A percentile compares a stretch with the other conserved stretches of the same genome.
Conservation (phyloP, 1,139 yeast species). For the Yamadazyma songkhlaensis region DNA sequence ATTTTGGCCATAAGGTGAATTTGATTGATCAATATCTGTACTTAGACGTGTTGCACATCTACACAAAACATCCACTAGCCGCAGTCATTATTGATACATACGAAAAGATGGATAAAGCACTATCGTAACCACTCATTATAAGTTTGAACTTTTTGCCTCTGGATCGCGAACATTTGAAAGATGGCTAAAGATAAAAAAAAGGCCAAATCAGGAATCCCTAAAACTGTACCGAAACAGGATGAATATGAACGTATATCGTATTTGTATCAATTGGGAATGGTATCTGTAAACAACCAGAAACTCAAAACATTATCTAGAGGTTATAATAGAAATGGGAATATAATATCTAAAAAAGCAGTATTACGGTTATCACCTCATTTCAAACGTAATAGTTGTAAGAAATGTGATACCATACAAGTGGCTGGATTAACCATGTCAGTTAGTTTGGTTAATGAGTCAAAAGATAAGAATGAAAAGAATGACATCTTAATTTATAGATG, state of each 20-base stretch:
- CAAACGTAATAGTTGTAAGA: slow-evolving; percentile 61
- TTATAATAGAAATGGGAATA: slow-evolving; percentile 43
- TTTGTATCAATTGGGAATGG: slow-evolving; percentile 49
- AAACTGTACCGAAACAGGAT: slow-evolving; percentile 49
- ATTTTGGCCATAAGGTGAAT: background rate
- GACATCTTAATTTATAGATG: slow-evolving; percentile 35
- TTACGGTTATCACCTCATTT: slow-evolving; percentile 57
- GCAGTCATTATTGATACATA: slow-evolving; percentile 49
- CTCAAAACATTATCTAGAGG: slow-evolving; percentile 43
- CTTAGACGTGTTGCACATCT: too few relatives aligned
- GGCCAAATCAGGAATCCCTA: slow-evolving; percentile 1
- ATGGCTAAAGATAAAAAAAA: slow-evolving; percentile 8
- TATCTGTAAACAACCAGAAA: slow-evolving; percentile 20
- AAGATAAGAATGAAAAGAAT: slow-evolving; percentile 20
- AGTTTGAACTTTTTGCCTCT: slow-evolving; percentile 13
- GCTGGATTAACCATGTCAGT: slow-evolving; percentile 45
- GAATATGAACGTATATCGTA: slow-evolving; percentile 57
- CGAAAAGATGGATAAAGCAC: slow-evolving; percentile 97
- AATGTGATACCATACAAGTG: slow-evolving; percentile 46
- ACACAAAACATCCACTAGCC: too few relatives aligned
- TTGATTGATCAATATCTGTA: background rate
- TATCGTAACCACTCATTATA: slow-evolving; percentile 93
- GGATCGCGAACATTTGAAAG: slow-evolving; percentile 1
- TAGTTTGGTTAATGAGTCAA: slow-evolving; percentile 27
- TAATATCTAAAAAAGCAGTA: slow-evolving; percentile 63